Evolutionary conservation across 2,329 filamentous ascomycete genomes (phyloP).

Genomic region (Neofusicoccum sp.): DNA sequence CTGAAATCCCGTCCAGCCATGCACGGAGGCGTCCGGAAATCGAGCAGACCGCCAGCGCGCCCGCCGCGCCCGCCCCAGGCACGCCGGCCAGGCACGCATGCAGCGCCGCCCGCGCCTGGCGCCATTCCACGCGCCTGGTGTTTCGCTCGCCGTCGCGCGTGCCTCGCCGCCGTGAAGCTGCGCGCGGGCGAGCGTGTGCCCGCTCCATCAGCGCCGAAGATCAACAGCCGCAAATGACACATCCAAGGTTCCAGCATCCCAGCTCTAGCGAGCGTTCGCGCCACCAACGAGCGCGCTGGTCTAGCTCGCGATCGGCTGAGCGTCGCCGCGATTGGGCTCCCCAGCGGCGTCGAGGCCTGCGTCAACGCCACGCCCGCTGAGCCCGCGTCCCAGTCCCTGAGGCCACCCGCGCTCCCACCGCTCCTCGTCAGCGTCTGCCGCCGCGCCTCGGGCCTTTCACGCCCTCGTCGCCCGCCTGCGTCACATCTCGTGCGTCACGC

Average conservation of each 20-base stretch:
- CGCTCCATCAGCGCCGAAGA: slow-evolving; percentile 1
- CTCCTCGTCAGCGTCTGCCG: slow-evolving; percentile 3
- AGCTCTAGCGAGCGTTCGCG: slow-evolving; percentile 7
- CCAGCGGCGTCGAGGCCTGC: slow-evolving; percentile 10
- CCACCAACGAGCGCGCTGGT: slow-evolving; percentile 13
- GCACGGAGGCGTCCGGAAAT: slow-evolving; percentile 7
- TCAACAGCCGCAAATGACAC: slow-evolving; percentile 11
- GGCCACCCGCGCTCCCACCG: slow-evolving; percentile 8
- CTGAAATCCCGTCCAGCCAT: background rate
- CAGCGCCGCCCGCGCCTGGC: slow-evolving; percentile 5
- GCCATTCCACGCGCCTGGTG: slow-evolving; percentile 17
- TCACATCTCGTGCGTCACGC: slow-evolving; percentile 11
- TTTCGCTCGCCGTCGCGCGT: background rate
- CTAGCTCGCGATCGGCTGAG: background rate
- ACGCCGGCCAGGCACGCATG: slow-evolving; percentile 12
- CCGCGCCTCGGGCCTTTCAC: background rate
- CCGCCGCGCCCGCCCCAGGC: background rate
- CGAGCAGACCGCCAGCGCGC: background rate
- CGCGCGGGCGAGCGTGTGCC: background rate
- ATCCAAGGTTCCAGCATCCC: slow-evolving; percentile 10
- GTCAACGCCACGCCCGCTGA: slow-evolving; percentile 9
- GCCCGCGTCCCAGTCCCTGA: background rate
- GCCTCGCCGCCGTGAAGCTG: background rate
- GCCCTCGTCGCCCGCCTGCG: too few species aligned
- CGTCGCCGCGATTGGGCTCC: slow-evolving; percentile 3